Conservation (phyloP, 176 grass and related monocot species). For the Juncus effusus region DNA sequence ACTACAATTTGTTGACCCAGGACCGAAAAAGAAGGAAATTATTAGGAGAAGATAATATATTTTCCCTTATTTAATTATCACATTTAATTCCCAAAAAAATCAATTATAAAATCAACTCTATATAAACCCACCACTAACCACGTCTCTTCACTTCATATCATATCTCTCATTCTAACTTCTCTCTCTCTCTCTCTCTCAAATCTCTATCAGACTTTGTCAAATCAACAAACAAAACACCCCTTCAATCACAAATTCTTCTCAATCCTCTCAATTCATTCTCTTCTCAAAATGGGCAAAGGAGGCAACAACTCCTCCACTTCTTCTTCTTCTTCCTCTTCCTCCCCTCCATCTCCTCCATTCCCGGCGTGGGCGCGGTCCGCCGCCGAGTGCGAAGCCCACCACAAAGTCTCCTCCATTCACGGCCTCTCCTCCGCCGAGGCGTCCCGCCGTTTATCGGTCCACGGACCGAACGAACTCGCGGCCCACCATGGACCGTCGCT, state of each 20-base stretch:
- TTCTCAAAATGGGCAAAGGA: slow-evolving; percentile 23
- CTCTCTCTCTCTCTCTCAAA: no score
- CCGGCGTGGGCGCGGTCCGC: slow-evolving; percentile 23
- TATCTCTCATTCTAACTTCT: no score
- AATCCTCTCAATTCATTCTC: not conserved
- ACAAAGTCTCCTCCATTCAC: not conserved
- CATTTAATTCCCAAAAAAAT: not conserved
- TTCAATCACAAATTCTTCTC: no score
- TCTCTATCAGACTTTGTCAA: no score
- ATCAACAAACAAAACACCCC: no score
- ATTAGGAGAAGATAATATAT: no score
- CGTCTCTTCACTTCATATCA: no score
- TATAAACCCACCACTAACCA: no score
- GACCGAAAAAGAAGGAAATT: no score
- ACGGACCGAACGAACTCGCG: slow-evolving; percentile 30
- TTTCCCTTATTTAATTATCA: no score
- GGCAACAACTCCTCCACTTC: not conserved
- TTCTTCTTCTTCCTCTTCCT: no score
- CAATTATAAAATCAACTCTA: not conserved
- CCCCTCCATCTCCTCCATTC: not conserved
- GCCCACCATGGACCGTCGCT: slow-evolving; percentile 24
- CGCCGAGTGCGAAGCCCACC: slow-evolving; percentile 24
- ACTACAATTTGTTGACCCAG: no score
- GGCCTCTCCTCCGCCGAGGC: slow-evolving; percentile 28
- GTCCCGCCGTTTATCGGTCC: not conserved